Evolutionary conservation across 2,329 filamentous ascomycete genomes (phyloP), one percentile per base, ranked within the genome.

Genomic region (Cordyceps tenuipes): DNA sequence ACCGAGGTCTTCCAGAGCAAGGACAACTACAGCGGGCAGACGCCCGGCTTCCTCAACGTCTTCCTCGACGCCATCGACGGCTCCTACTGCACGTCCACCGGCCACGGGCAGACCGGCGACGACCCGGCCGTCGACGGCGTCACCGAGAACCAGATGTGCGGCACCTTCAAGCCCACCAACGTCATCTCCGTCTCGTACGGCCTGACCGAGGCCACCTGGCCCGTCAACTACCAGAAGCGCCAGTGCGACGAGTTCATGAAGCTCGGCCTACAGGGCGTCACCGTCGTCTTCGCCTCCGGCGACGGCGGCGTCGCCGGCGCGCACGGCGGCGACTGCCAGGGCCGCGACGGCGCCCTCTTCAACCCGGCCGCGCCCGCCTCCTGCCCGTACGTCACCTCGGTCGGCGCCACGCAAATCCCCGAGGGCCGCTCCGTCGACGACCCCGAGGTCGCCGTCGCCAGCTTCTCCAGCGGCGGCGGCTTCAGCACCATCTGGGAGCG

Each of bases 1-100:
- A 73, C 78, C 23, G 76, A 49, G 76, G 34, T 29, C 4, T 44
- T 51, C 68, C 56, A 44, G 39, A 68, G 66, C 19, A 68, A 67
- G 59, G 47, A 50, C 44, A 41, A 41, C 6, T 31, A 21, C 10
- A 19, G 26, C 46, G 3, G 8, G 13, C 13, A 10, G 81, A 71
- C 6, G 1, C 4, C 39, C 13, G 76, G 50, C 68, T 76, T 67
- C 29, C 57, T 62, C 29, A 78, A 79, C 66, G 78, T 76, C 36
- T 79, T 82, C 66, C 73, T 79, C 48, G 78, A 81, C 60, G 79
- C 79, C 43, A 72, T 82, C 39, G 79, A 82, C 63, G 79, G 78
- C 5, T 76, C 69, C 52, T 83, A 82, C 69, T 82, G 82, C 71
- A 1, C 80, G 74, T 77, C 60, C 77, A 79, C 10, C 65, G 70